Conservation (phyloP, 2,329 filamentous ascomycete genomes). For the Trichophyton schoenleinii region DNA sequence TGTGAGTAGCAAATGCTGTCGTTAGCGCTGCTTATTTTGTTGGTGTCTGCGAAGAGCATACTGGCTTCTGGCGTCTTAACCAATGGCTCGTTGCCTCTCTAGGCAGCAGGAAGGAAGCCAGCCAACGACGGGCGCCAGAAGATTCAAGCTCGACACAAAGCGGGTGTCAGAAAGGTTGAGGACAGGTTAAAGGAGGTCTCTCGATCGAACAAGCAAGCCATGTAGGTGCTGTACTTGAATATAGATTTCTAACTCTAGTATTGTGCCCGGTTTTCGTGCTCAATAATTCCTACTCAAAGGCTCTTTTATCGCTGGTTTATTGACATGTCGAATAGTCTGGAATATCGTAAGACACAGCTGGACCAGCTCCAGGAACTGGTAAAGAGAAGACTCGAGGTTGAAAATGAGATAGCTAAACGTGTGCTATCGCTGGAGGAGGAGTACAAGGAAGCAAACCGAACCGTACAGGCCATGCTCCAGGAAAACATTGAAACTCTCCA, state of each 20-base stretch:
- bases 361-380: constrained; percentile 12
- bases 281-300: not conserved
- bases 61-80: not conserved
- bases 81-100: not conserved
- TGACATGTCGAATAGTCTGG: constrained; percentile 7
- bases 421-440: constrained; percentile 8
- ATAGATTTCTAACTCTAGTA: not conserved
- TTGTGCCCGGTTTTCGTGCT: not conserved
- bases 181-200: constrained; percentile 6
- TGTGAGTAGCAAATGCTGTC: constrained; percentile 11
- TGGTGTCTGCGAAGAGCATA: not conserved
- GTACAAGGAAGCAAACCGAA: constrained; percentile 6
- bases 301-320: not conserved
- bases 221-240: constrained; percentile 8
- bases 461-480: not conserved
- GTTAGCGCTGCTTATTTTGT: not conserved
- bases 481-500: not conserved
- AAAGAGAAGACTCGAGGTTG: constrained; percentile 13
- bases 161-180: constrained; percentile 10
- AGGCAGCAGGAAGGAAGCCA: constrained; percentile 10
- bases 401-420: constrained; percentile 10
- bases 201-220: constrained; percentile 5
- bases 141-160: constrained; percentile 12
- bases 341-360: constrained; percentile 10
- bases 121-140: constrained; percentile 9